phyloP scores from a whole-genome alignment of 1,284 basidiomycete species.

The Apiotrichum gracile region DNA sequence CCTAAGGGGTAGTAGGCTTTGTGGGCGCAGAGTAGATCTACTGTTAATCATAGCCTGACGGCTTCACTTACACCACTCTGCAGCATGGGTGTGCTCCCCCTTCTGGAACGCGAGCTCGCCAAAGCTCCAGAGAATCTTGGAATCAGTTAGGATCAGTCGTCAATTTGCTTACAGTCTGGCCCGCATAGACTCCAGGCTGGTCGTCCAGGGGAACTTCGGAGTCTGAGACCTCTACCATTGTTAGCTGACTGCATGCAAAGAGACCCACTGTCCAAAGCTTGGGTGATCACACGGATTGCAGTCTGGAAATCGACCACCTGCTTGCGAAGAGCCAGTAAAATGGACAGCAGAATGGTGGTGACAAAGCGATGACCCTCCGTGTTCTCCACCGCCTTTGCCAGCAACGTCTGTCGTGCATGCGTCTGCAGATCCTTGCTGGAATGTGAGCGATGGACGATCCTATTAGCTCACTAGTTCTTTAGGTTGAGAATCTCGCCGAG shows the following conservation, averaged over 20 bases:
- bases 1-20: not conserved
- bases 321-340: constrained; percentile 4
- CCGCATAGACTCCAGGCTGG: not conserved
- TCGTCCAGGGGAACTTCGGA: not conserved
- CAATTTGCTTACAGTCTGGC: constrained; percentile 6
- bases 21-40: constrained; percentile 7
- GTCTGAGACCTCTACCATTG: not conserved
- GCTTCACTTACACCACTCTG: constrained; percentile 10
- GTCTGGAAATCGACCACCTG: not conserved
- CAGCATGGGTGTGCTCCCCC: not conserved
- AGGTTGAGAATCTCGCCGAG: constrained; percentile 1
- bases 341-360: not conserved
- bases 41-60: not conserved
- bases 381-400: not conserved
- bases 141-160: not conserved
- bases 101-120: not conserved
- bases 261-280: constrained; percentile 3
- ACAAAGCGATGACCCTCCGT: not conserved
- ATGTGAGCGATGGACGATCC: not conserved
- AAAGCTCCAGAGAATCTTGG: constrained; percentile 10
- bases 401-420: not conserved
- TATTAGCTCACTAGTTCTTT: not conserved
- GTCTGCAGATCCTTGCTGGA: constrained; percentile 8
- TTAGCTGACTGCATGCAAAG: not conserved
- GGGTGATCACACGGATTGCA: not conserved